Conservation (phyloP, 2,329 filamentous ascomycete genomes). For the Scedosporium aurantiacum region DNA sequence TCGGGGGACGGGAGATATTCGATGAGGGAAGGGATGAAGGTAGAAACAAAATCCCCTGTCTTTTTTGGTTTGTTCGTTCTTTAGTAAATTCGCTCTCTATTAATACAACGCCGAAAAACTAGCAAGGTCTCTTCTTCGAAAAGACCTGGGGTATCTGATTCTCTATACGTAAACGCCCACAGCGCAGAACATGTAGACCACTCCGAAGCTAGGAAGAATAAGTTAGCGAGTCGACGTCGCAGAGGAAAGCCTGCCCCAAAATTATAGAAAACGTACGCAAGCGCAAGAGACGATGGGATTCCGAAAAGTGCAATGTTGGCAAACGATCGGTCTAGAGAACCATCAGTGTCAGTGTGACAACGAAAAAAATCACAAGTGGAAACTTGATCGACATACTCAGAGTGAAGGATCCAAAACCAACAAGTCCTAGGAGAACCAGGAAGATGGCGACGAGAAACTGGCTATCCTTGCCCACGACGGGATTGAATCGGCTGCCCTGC, state of each 20-base stretch:
- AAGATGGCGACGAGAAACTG: conserved; percentile 76
- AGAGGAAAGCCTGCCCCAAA: neutral
- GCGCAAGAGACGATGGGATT: conserved; percentile 73
- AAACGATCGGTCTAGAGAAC: conserved; percentile 61
- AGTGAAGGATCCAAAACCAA: conserved; percentile 69
- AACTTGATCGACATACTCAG: conserved; percentile 52
- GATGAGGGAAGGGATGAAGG: conserved; percentile 9
- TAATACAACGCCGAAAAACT: conserved; percentile 10
- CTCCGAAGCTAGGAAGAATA: conserved; percentile 58
- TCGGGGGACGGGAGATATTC: conserved; percentile 11
- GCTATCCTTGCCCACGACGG: conserved; percentile 65
- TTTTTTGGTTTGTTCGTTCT: neutral
- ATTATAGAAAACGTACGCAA: conserved; percentile 57
- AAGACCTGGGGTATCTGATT: conserved; percentile 32
- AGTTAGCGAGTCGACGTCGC: conserved; percentile 12
- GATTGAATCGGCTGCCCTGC: conserved; percentile 73
- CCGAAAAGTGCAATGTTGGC: conserved; percentile 67
- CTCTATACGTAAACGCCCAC: conserved; percentile 89
- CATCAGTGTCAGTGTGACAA: neutral
- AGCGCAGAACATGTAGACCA: conserved; percentile 97
- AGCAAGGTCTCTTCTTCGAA: conserved; percentile 15
- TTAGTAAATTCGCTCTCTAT: neutral
- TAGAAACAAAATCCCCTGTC: conserved; percentile 2
- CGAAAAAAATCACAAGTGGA: neutral
- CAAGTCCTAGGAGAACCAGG: conserved; percentile 60